Evolutionary conservation across 1,139 yeast species (phyloP), one percentile per base, ranked within the genome.

Genomic region (Arxiozyma bovina): DNA sequence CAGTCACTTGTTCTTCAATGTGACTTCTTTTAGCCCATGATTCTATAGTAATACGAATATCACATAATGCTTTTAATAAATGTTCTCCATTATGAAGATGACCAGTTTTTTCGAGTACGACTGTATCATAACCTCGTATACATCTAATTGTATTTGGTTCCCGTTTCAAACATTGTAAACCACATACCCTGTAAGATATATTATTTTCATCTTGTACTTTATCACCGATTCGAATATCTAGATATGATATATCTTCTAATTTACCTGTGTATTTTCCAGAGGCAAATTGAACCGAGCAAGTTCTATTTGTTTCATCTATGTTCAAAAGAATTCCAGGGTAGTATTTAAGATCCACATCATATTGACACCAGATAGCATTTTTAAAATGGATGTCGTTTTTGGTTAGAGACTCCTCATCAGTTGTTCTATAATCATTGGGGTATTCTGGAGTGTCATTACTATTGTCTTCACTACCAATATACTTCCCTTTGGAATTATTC

Each of bases 41-140:
- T 17, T 60, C 63, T 40, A 62, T 48, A 18, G 65, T 65, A 21
- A 67, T 52, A 9, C 60, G 57, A 46, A 46, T 46, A 27, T 46
- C 49, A 23, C 42, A 25, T 18, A 46, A 22, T 8, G 49, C 42
- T 46, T 34, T 46, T 15, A 46, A 12, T 15, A 46, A 18, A 15
- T 15, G 53, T 50, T 42, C 59, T 58, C 47, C 60, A 56, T 2
- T 58, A 61, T 50, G 65, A 41, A 65, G 65, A 42, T 60, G 58
- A 20, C 64, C 62, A 42, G 61, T 59, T 30, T 66, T 55, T 50
- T 69, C 70, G 54, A 77, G 65, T 57, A 73, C 65, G 1, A 80
- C 76, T 3, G 74, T 66, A 63, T 82, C 82, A 63, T 73, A 83
- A 0, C 89, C 89, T 61, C 88, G 69, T 54, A 82, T 72, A 62